A percentile compares a stretch with the other conserved stretches of the same genome.
phyloP scores from a whole-genome alignment of 768 basidiomycete species.

The Russula sp. region DNA sequence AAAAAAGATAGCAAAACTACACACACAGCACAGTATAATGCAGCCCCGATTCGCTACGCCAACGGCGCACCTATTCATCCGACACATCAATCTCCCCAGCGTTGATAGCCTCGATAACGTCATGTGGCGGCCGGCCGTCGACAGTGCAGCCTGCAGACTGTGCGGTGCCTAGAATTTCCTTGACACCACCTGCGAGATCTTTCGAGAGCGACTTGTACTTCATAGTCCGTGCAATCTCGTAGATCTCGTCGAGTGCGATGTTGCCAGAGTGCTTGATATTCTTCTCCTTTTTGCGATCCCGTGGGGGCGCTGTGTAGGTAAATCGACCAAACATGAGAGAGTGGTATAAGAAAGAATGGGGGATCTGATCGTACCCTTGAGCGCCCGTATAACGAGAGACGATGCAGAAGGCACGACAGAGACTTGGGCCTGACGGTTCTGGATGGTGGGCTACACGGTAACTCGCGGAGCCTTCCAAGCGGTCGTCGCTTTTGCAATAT shows the following conservation, averaged over 20 bases:
- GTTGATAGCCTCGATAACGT: conserved; percentile 84
- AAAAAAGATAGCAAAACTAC: conserved; percentile 15
- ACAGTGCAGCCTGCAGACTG: conserved; percentile 97
- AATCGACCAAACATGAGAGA: neutral
- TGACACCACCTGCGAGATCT: conserved; percentile 79
- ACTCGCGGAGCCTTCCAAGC: conserved; percentile 99
- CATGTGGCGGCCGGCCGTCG: conserved; percentile 89
- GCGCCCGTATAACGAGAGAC: conserved; percentile 94
- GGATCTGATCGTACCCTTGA: conserved; percentile 69
- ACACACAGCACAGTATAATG: conserved; percentile 1
- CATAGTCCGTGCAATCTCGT: conserved; percentile 96
- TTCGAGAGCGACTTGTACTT: conserved; percentile 90
- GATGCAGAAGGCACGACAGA: conserved; percentile 96
- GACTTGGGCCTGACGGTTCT: conserved; percentile 98
- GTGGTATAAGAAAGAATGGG: neutral
- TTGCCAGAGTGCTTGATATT: conserved; percentile 99
- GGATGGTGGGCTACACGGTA: conserved; percentile 97
- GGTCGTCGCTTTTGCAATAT: conserved; percentile 97
- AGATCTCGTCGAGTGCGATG: conserved; percentile 87
- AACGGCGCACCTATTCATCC: conserved; percentile 53
- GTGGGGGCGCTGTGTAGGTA: conserved; percentile 73
- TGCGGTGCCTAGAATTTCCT: conserved; percentile 98
- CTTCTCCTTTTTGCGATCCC: conserved; percentile 99
- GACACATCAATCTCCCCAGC: conserved; percentile 82
- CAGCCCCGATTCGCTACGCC: neutral